phyloP scores from a whole-genome alignment of 78 protist species.

The Isochrysis galbana region DNA sequence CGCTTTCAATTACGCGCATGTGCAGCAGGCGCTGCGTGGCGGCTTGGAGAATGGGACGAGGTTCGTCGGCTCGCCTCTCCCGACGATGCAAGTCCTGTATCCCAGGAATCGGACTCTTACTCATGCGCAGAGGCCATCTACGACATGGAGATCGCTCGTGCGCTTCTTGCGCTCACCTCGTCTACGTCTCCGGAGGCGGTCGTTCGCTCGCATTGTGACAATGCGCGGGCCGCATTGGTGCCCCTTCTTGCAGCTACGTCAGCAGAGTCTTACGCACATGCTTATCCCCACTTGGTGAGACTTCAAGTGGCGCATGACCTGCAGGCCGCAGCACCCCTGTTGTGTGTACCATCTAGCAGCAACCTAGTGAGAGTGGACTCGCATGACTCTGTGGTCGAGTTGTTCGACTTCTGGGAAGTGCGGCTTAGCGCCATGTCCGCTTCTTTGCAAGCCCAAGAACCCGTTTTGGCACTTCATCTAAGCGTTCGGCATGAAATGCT shows the following conservation, averaged over 20 bases:
- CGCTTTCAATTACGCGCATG: neutral
- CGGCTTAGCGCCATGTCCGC: neutral
- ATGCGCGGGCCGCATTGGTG: neutral
- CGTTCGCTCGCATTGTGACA: neutral
- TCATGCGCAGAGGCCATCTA: neutral
- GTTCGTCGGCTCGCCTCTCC: neutral
- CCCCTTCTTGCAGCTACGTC: slow-evolving; percentile 53
- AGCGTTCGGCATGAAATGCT: neutral
- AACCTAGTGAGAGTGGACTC: no score
- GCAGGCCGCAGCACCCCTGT: slow-evolving; percentile 47
- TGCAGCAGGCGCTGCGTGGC: slow-evolving; percentile 60
- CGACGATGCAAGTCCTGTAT: neutral
- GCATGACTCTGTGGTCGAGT: neutral
- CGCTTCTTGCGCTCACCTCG: neutral
- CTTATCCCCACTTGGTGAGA: slow-evolving; percentile 62
- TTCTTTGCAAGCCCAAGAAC: neutral
- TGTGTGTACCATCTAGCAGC: no score
- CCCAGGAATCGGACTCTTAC: neutral
- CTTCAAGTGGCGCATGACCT: slow-evolving; percentile 78
- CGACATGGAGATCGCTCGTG: neutral
- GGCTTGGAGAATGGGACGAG: slow-evolving; percentile 55
- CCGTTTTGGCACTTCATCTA: neutral
- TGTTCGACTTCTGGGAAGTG: neutral
- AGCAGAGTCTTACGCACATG: slow-evolving; percentile 65
- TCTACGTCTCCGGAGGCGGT: neutral